These are phyloP conservation scores for Penicillium expansum DNA, from an alignment of 2,329 filamentous ascomycete species.

Conservation along the genomic window DNA sequence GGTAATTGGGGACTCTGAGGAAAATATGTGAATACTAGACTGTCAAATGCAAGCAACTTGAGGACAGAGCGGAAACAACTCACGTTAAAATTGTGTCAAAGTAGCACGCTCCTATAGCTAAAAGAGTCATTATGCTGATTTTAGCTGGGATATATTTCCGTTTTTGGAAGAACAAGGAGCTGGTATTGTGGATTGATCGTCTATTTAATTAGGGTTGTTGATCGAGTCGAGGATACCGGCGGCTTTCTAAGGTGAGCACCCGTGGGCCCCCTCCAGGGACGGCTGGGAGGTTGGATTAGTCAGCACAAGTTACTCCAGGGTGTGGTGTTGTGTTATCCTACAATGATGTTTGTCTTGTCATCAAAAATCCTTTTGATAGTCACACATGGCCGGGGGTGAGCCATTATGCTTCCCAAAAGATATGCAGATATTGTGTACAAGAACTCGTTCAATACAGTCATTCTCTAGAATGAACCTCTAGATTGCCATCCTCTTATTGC, in stretches of 20 bases:
- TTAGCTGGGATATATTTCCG: neutral
- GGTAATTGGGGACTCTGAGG: constrained; percentile 53
- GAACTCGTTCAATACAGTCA: neutral
- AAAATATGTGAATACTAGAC: constrained; percentile 3
- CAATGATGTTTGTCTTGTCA: neutral
- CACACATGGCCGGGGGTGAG: neutral
- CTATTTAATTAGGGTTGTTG: neutral
- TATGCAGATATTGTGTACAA: neutral
- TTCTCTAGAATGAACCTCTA: too few species aligned
- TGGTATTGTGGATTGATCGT: neutral
- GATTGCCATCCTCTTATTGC: too few species aligned
- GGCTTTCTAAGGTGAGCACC: neutral
- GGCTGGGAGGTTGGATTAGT: neutral
- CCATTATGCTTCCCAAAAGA: neutral
- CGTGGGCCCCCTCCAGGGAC: too few species aligned
- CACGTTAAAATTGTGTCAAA: constrained; percentile 68
- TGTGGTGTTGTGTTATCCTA: too few species aligned
- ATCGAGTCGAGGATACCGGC: neutral
- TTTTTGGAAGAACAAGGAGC: neutral
- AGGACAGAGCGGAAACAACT: constrained; percentile 21
- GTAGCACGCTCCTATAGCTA: constrained; percentile 67
- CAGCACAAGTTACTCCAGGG: too few species aligned
- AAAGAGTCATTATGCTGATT: constrained; percentile 48
- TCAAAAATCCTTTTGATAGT: neutral
- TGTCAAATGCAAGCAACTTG: neutral